Conservation (phyloP, 306 rosid genomes). For the Betula pendula region DNA sequence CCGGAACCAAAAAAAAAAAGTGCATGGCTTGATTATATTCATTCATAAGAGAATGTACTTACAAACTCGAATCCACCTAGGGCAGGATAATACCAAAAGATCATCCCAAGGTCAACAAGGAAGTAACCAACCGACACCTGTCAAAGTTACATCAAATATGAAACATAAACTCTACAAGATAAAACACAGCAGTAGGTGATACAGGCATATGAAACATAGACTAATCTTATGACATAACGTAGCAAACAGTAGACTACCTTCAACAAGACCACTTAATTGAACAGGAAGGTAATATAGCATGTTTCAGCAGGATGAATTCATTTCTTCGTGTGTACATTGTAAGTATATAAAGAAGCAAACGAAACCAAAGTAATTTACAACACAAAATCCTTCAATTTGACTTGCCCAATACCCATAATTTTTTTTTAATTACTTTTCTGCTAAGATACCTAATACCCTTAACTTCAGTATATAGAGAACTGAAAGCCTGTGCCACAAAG, state of each 20-base stretch:
- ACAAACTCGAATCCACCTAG: constrained; percentile 96
- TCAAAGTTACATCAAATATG: constrained; percentile 19
- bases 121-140: constrained; percentile 96
- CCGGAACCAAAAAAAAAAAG: not conserved
- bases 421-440: too few species aligned
- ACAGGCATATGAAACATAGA: constrained; percentile 12
- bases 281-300: not conserved
- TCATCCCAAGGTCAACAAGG: constrained; percentile 83
- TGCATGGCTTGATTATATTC: not conserved
- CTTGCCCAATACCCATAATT: not conserved
- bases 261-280: not conserved
- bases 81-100: constrained; percentile 82
- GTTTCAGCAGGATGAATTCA: not conserved
- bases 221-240: constrained; percentile 5
- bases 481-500: too few species aligned
- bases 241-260: not conserved
- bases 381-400: not conserved
- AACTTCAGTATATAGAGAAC: too few species aligned
- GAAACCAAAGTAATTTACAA: not conserved
- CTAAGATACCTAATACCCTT: too few species aligned
- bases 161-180: constrained; percentile 17
- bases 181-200: constrained; percentile 4
- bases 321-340: not conserved
- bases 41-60: constrained; percentile 52
- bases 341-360: not conserved